phyloP scores from a whole-genome alignment of 2,329 filamentous ascomycete species.

The Ceratocystiopsis sp. region DNA sequence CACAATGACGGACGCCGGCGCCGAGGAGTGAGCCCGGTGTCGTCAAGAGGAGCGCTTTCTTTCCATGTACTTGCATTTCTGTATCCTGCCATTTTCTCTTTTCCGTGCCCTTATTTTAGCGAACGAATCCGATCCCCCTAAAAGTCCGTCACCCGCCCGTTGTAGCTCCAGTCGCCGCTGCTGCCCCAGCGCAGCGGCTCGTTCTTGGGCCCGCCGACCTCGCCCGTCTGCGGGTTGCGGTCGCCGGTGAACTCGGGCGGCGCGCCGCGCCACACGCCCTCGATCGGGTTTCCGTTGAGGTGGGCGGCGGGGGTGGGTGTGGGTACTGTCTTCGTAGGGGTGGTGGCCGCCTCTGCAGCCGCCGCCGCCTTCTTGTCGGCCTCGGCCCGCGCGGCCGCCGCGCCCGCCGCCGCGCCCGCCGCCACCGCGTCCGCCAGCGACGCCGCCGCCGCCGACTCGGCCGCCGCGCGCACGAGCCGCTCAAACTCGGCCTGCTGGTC shows the following conservation, averaged over 20 bases:
- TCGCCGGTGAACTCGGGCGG: slow-evolving; percentile 89
- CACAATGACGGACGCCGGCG: slow-evolving; percentile 7
- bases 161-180: slow-evolving; percentile 72
- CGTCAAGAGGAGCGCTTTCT: too few species aligned
- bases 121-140: background rate
- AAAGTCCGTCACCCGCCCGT: slow-evolving; percentile 89
- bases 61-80: too few species aligned
- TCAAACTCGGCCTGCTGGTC: slow-evolving; percentile 86
- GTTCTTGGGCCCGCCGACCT: slow-evolving; percentile 93
- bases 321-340: background rate
- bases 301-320: slow-evolving; percentile 1
- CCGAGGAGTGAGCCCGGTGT: slow-evolving; percentile 1
- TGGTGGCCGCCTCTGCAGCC: slow-evolving; percentile 23
- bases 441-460: slow-evolving; percentile 18
- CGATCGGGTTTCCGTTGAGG: slow-evolving; percentile 8
- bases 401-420: slow-evolving; percentile 1
- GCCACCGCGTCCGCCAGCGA: slow-evolving; percentile 6
- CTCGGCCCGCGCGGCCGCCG: slow-evolving; percentile 14
- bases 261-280: slow-evolving; percentile 57
- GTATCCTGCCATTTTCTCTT: background rate
- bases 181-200: slow-evolving; percentile 81
- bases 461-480: slow-evolving; percentile 52
- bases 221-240: slow-evolving; percentile 79
- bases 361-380: slow-evolving; percentile 27
- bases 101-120: background rate